These are phyloP conservation scores for Incumbomyces delicatus DNA, from an alignment of 2,329 filamentous ascomycete genomes.

Conservation along the genomic window DNA sequence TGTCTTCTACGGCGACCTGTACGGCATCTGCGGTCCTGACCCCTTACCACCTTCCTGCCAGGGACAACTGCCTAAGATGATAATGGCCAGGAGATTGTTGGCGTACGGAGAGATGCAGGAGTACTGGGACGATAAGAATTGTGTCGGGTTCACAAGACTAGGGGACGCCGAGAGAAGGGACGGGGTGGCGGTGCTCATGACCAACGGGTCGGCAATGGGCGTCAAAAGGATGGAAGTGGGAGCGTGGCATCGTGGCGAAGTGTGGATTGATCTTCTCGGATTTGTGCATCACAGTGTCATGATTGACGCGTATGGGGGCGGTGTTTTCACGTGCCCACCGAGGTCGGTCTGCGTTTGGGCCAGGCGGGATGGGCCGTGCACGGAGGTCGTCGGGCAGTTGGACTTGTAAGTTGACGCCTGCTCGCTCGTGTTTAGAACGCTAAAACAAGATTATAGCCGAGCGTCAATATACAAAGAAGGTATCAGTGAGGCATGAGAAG, in stretches of 20 bases:
- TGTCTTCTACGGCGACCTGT: conserved; percentile 62
- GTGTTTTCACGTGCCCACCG: conserved; percentile 44
- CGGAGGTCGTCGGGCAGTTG: too few relatives aligned
- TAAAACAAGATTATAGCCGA: too few relatives aligned
- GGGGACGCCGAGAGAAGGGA: conserved; percentile 23
- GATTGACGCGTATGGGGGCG: conserved; percentile 52
- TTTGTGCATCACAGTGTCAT: conserved; percentile 45
- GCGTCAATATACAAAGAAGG: too few relatives aligned
- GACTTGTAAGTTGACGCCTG: too few relatives aligned
- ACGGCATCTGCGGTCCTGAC: conserved; percentile 52
- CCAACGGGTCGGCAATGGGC: conserved; percentile 35
- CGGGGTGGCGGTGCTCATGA: conserved; percentile 47
- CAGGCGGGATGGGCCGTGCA: conserved; percentile 13
- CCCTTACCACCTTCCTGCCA: conserved; percentile 43
- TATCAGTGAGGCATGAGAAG: too few relatives aligned
- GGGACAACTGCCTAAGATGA: conserved; percentile 48
- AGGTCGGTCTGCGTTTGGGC: conserved; percentile 55
- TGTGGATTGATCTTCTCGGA: conserved; percentile 50
- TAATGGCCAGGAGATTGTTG: conserved; percentile 54
- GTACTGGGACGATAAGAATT: conserved; percentile 51
- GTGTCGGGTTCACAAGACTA: conserved; percentile 51
- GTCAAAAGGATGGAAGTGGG: background rate
- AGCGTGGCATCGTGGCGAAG: conserved; percentile 24
- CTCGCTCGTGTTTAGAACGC: too few relatives aligned
- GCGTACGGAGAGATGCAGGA: conserved; percentile 57